phyloP scores from a whole-genome alignment of 2,329 filamentous ascomycete genomes.

The Hypoxylon sp. region DNA sequence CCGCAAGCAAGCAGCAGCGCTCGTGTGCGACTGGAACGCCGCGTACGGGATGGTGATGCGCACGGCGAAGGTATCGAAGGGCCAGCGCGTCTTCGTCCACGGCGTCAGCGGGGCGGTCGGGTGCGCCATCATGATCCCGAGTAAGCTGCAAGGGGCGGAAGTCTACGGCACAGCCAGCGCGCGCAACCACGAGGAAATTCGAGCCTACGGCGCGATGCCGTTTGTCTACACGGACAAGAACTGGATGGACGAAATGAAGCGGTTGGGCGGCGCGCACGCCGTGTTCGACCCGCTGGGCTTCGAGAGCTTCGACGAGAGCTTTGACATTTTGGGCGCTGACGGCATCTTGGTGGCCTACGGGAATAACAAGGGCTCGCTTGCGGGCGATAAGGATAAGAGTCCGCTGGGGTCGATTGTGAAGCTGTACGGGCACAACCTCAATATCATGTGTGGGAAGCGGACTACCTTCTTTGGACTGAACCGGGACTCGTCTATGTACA shows the following conservation, averaged over 20 bases:
- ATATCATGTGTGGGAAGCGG: conserved; percentile 46
- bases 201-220: conserved; percentile 57
- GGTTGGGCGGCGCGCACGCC: conserved; percentile 58
- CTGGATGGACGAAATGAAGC: conserved; percentile 63
- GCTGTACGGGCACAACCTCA: conserved; percentile 50
- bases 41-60: conserved; percentile 58
- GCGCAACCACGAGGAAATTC: conserved; percentile 61
- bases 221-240: conserved; percentile 65
- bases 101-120: conserved; percentile 66
- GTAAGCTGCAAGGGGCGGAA: conserved; percentile 60
- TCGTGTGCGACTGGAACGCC: conserved; percentile 64
- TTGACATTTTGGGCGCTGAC: conserved; percentile 58
- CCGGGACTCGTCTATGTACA: conserved; percentile 55
- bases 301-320: conserved; percentile 66
- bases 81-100: conserved; percentile 66
- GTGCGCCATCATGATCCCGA: conserved; percentile 59
- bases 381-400: conserved; percentile 43
- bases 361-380: conserved; percentile 55
- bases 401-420: conserved; percentile 50
- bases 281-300: conserved; percentile 63
- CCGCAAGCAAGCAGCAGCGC: conserved; percentile 58
- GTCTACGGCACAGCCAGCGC: conserved; percentile 65
- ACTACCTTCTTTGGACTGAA: conserved; percentile 58
- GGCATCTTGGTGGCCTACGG: conserved; percentile 60
- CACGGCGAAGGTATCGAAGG: conserved; percentile 58